phyloP scores from a whole-genome alignment of 345 rosid genomes.

The Pistacia atlantica region DNA sequence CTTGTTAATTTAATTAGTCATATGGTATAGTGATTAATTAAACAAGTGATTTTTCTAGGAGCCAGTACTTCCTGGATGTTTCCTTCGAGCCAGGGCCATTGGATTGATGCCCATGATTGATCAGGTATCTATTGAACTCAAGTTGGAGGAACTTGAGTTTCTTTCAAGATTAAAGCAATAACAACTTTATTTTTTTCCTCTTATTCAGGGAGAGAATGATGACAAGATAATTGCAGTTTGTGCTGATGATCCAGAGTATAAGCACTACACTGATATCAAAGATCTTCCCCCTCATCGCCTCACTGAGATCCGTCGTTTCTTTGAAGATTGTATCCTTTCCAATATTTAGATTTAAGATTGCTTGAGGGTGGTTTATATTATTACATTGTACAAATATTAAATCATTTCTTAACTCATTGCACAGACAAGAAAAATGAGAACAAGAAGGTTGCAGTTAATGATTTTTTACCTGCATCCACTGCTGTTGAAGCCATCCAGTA shows the following conservation, averaged over 20 bases:
- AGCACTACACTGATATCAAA: constrained; percentile 78
- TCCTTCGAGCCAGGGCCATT: constrained; percentile 89
- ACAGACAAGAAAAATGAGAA: constrained; percentile 97
- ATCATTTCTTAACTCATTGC: constrained; percentile 22
- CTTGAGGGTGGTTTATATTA: background rate
- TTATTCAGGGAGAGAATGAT: constrained; percentile 85
- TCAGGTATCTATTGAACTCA: constrained; percentile 44
- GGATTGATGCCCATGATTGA: constrained; percentile 99
- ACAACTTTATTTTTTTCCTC: background rate
- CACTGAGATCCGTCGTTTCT: constrained; percentile 84
- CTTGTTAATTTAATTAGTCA: no score
- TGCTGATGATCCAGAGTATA: constrained; percentile 96
- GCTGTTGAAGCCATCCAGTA: constrained; percentile 83
- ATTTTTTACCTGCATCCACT: constrained; percentile 64
- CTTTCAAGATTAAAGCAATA: background rate
- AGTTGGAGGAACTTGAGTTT: background rate
- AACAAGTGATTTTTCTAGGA: constrained; percentile 47
- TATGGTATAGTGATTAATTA: background rate
- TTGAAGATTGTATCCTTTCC: constrained; percentile 85
- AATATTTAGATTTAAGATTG: background rate
- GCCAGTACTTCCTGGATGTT: constrained; percentile 95
- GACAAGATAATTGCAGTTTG: constrained; percentile 97
- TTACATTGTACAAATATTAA: no score
- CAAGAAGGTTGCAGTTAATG: constrained; percentile 93
- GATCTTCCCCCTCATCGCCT: constrained; percentile 95